These are phyloP conservation scores for Sugiyamaella japonica DNA, from an alignment of 1,139 yeast genomes.

Conservation along the genomic window DNA sequence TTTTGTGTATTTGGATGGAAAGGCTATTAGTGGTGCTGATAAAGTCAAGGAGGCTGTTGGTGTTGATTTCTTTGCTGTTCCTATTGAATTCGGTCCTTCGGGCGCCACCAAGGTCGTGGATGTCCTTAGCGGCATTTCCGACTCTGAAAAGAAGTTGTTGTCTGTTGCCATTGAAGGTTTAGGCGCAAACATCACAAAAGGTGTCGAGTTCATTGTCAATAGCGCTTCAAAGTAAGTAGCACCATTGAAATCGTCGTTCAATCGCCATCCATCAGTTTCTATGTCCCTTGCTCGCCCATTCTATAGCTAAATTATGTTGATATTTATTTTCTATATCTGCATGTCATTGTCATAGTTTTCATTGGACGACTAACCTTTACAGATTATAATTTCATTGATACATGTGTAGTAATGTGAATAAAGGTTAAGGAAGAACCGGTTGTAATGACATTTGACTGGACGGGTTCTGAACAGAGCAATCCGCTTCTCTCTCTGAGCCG, in stretches of 20 bases:
- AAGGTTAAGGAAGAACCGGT: too few species aligned
- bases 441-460: too few species aligned
- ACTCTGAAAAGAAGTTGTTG: conserved; percentile 56
- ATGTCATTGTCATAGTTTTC: neutral
- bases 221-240: conserved; percentile 20
- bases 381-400: conserved; percentile 1
- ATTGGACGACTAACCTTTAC: neutral
- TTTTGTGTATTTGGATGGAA: conserved; percentile 47
- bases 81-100: conserved; percentile 76
- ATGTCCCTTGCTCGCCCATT: neutral
- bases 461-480: too few species aligned
- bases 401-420: neutral
- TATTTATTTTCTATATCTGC: neutral
- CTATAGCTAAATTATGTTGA: neutral
- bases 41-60: conserved; percentile 47
- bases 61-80: conserved; percentile 88
- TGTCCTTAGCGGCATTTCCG: conserved; percentile 39
- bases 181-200: conserved; percentile 64
- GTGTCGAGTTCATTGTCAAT: conserved; percentile 51
- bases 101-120: conserved; percentile 73
- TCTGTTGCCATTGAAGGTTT: conserved; percentile 81
- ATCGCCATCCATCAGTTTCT: neutral
- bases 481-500: too few species aligned
- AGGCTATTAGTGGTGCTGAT: conserved; percentile 40
- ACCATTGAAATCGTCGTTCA: neutral